A percentile compares a stretch with the other conserved stretches of the same genome.
Conservation (phyloP, 2,329 filamentous ascomycete species). For the Dactylellina drechsleri region DNA sequence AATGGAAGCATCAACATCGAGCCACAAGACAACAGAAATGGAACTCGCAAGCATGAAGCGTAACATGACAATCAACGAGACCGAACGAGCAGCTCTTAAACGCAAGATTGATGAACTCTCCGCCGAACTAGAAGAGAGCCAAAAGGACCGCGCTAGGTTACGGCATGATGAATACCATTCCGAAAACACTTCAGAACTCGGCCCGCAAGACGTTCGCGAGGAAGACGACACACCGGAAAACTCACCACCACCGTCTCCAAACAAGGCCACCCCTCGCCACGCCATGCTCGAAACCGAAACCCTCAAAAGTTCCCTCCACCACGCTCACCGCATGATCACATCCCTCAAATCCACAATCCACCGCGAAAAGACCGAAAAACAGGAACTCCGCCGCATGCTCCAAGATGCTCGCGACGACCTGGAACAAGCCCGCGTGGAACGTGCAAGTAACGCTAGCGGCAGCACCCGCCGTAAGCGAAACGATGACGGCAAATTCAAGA, state of each 20-base stretch:
- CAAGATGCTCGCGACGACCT: constrained; percentile 95
- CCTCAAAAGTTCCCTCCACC: constrained; percentile 88
- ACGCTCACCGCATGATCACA: constrained; percentile 96
- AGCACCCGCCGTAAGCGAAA: constrained; percentile 73
- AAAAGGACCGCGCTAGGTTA: constrained; percentile 68
- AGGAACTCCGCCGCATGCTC: constrained; percentile 92
- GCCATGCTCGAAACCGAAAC: constrained; percentile 94
- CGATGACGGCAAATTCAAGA: constrained; percentile 77
- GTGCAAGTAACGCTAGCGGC: constrained; percentile 66
- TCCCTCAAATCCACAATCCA: constrained; percentile 94
- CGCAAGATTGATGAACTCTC: constrained; percentile 88
- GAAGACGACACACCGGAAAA: constrained; percentile 84
- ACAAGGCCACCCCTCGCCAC: constrained; percentile 90
- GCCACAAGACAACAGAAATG: constrained; percentile 74
- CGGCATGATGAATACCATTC: constrained; percentile 73
- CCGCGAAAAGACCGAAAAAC: constrained; percentile 97
- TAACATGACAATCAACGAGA: constrained; percentile 79
- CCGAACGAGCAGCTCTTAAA: constrained; percentile 80
- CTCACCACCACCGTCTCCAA: constrained; percentile 87
- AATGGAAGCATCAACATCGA: constrained; percentile 77
- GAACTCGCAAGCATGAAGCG: constrained; percentile 86
- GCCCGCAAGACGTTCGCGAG: constrained; percentile 67
- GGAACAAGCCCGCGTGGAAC: constrained; percentile 67
- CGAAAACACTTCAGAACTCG: constrained; percentile 69
- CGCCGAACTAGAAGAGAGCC: constrained; percentile 57